Evolutionary conservation across 148 eudicot genomes (phyloP), one percentile per base, ranked within the genome.

Genomic region (Camellia sinensis): DNA sequence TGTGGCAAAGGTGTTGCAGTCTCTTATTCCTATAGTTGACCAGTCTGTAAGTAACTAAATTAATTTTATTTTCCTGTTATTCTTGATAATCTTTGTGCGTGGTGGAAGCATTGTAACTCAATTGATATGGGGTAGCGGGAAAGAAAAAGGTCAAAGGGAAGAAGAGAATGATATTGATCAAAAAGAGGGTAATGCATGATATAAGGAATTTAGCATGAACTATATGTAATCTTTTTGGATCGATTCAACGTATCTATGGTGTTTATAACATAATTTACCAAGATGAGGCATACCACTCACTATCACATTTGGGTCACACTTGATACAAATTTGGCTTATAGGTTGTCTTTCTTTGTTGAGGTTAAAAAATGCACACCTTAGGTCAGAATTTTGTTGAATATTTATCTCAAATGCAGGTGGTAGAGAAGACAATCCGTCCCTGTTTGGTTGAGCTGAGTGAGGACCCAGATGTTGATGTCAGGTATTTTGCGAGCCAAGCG

Each of bases 391-490:
- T 9, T 78, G 44, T 37, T 79, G 67, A 17, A 50, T 15, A 1
- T 57, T 29, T 43, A 2, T 41, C 22, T 78, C 21, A 11, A 8
- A 56, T 87, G 71, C 78, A 95, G 98, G 93, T 95, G 73, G 93
- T 88, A 53, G 98, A 93, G 84, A 86, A 85, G 75, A 90, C 94
- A 1, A 90, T 95, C n/a, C 90, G 94, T 1, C 93, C 98, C 0
- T 79, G 89, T 85, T 89, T 95, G 78, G 92, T 85, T 5, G 96
- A 93, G 89, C 87, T 95, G 69, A 85, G 86, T 1, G 98, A 95
- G 72, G 98, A 95, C 81, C 96, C 98, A 50, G 98, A 95, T 74
- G 95, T 95, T 10, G 97, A 95, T 88, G 98, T 93, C 21, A 91
- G 98, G 46, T 90, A 78, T 82, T 95, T 89, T 56, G 97, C 98